Evolutionary conservation across 495 filamentous ascomycete species (phyloP), one percentile per base, ranked within the genome.

Genomic region (Chaetomium fimeti): DNA sequence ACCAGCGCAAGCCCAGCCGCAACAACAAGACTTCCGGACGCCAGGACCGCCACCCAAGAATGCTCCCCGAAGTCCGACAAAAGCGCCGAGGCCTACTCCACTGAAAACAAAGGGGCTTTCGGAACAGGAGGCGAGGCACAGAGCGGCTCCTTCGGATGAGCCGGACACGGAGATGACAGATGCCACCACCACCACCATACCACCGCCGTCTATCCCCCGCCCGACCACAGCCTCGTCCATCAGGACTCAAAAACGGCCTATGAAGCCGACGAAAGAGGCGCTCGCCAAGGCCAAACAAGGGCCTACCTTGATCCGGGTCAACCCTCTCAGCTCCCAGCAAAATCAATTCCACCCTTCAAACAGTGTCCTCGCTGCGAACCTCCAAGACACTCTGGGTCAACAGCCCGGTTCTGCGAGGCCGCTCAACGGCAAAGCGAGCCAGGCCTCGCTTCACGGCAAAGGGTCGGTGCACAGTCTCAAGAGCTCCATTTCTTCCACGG

Each of bases 251-350:
- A 91, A 89, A 70, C 79, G 90, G 49, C 87, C 90, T 16, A 68
- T 84, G 0, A 92, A 87, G 67, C 90, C 91, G 2, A 84, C 83
- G 24, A 91, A 90, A 67, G 89, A 92, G 57, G 66, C 81, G 2
- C 57, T 82, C 6, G 77, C 82, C 28, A 92, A 91, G 70, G 72
- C 84, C 1, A 89, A 88, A 70, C 90, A 90, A 15, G 88, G 87
- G 20, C 90, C 90, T 2, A 90, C 91, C 3, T 84, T 89, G 2
- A 93, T 97, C 65, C 85, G 88, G 36, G 87, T 96, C 29, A 88
- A 89, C 47, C 88, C 87, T 45, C 79, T 85, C 13, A 88, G 87
- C 25, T 89, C 91, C 45, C 86, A 86, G 36, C 76, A 79, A 43
- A 69, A 77, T 32, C 75, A 81, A 32, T 87, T 87, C 45, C 85